Conservation (phyloP, 23 red algal genomes). For the Gracilaria caudata region DNA sequence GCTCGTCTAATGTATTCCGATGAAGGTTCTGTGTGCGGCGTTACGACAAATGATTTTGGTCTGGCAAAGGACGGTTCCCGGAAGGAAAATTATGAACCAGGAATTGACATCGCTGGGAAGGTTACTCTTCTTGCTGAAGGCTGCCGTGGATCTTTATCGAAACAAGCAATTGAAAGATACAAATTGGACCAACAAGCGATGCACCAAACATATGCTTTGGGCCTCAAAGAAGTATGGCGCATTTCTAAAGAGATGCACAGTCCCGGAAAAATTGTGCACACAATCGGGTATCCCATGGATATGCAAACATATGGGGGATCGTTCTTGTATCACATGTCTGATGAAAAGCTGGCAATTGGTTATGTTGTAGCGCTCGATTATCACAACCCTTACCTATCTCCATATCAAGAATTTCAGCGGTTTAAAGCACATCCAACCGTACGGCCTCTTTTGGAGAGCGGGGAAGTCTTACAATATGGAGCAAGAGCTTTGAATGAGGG, state of each 20-base stretch:
- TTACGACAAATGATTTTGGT: constrained; percentile 86
- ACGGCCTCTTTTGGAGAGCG: constrained; percentile 72
- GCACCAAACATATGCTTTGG: constrained; percentile 94
- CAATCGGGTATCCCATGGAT: constrained; percentile 94
- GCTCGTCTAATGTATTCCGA: constrained; percentile 58
- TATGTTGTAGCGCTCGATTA: constrained; percentile 95
- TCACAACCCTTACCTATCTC: constrained; percentile 84
- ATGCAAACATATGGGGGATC: constrained; percentile 91
- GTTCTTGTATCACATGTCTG: constrained; percentile 95
- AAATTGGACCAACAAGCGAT: constrained; percentile 44
- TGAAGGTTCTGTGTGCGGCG: constrained; percentile 62
- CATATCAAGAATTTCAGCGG: constrained; percentile 88
- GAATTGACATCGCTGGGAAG: constrained; percentile 67
- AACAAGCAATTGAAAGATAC: constrained; percentile 61
- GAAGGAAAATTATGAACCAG: constrained; percentile 83
- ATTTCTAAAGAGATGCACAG: constrained; percentile 65
- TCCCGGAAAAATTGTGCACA: constrained; percentile 77
- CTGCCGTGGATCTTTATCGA: constrained; percentile 83
- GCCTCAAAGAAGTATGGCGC: constrained; percentile 97
- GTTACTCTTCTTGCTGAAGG: constrained; percentile 94
- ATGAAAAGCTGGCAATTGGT: constrained; percentile 79
- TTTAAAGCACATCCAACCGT: constrained; percentile 86
- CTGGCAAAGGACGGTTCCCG: constrained; percentile 82
- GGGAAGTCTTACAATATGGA: constrained; percentile 93
- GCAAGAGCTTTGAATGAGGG: constrained; percentile 93